Evolutionary conservation across 176 grass and related monocot species (phyloP), one percentile per base, ranked within the genome.

Genomic region (Eleusine indica): DNA sequence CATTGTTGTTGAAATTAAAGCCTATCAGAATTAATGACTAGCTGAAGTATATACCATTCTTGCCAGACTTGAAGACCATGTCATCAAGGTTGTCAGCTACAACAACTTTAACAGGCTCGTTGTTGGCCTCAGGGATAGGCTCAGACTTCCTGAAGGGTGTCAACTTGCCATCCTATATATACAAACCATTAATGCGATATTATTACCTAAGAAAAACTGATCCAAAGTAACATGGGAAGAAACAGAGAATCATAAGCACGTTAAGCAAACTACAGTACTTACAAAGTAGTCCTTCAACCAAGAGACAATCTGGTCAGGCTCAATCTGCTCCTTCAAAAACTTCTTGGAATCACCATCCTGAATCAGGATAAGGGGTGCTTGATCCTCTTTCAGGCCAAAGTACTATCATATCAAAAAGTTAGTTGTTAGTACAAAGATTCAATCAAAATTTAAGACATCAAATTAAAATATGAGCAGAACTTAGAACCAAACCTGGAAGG

Each of bases 241-340:
- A 66, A 12, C 0, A 57, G 74, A 73, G 6, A 47, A 78, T 29
- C 29, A n/a, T 3, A 75, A 67, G n/a, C 4, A 37, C 14, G 62
- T 40, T 83, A 47, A 28, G 41, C 40, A 49, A 15, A 58, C 43
- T 46, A 35, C 18, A 52, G 35, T 65, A 69, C 85, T 67, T 83
- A 99, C 96, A 52, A 82, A 66, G 70, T 96, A 99, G 4, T 96
- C 89, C 87, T 87, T 90, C 83, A 99, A 83, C 96, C 91, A 96
- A 67, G 93, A 71, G 63, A 89, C 64, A 80, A 99, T 89, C 38
- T 96, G 93, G 53, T 78, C 81, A 66, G 87, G 61, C 69, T 90
- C 86, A 81, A 99, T 81, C 12, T 99, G 92, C 4, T 87, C 73
- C 87, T 96, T 93, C 58, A 99, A 73, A 81, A 87, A 99, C 41